Base-by-base conservation (phyloP, 1,284 basidiomycete genomes). In the Cystobasidium slooffiae region DNA sequence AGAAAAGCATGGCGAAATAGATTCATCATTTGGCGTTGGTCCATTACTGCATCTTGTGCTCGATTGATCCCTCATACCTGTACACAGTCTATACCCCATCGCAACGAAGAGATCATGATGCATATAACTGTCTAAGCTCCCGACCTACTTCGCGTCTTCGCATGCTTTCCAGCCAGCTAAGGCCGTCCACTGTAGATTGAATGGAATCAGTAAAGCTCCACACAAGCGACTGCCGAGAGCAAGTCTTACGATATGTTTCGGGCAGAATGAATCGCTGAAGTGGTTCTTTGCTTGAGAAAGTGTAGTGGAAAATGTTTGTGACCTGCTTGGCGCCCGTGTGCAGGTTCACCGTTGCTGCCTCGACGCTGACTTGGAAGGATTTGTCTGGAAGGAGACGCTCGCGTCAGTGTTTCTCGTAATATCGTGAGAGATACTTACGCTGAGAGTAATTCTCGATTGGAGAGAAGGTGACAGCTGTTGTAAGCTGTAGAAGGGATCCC, bases 251-350 rank as follows among this genome's bases (percentile, higher is more conserved):
- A 49, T 73, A 74, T n/a, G 51, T 58, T 41, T 68, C 66, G 0
- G 78, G 79, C 14, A 80, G 67, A 3, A 79, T 78, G 58, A 79
- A 76, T 3, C 79, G 76, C 24, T 75, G 65, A 8, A 80, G 67
- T 1, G 77, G 73, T 10, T 72, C 31, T 22, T 76, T 73, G 31
- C 70, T 22, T 3, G 76, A 62, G 61, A 80, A 80, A 4, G 79
- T 80, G 43, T 64, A 80, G 55, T 78, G 76, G 73, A 80, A 80
- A 20, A 67, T 75, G 68, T 77, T 80, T 1, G 78, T 79, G 64
- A 79, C 67, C 16, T 53, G 52, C 70, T 75, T 75, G n/a, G 78
- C 70, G 22, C 78, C 78, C 1, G 78, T 75, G 51, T 75, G 73
- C 12, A 58, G 44, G 41, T 63, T 58, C 46, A 74, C 64, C 9